Conservation (phyloP, 169 alveolate genomes). For the Neospora caninum region DNA sequence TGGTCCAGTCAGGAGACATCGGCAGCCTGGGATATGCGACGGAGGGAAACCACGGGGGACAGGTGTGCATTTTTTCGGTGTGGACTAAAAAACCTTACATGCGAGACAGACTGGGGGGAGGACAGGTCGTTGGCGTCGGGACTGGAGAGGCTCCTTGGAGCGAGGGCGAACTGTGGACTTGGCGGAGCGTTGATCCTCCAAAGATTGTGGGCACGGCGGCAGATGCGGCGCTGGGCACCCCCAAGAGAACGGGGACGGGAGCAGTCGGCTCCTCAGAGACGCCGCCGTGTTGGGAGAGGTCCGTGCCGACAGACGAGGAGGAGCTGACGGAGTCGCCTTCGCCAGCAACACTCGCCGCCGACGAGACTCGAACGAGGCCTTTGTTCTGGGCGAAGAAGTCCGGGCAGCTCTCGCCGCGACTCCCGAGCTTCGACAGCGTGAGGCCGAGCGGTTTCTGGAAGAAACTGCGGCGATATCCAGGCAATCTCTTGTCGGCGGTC, state of each 20-base stretch:
- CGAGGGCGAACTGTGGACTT: neutral
- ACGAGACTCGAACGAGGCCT: neutral
- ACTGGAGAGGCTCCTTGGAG: neutral
- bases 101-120: constrained; percentile 19
- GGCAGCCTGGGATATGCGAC: too few relatives aligned
- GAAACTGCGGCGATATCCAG: neutral
- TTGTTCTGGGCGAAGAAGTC: neutral
- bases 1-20: too few relatives aligned
- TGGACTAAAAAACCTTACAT: neutral
- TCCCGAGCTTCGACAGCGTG: neutral
- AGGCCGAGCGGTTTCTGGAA: neutral
- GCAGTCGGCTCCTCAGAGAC: neutral
- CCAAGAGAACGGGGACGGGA: neutral
- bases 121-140: neutral
- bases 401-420: neutral
- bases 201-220: neutral
- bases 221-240: neutral
- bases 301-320: neutral
- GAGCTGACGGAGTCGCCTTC: neutral
- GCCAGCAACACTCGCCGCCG: neutral
- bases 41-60: too few relatives aligned
- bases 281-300: neutral
- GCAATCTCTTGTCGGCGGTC: neutral
- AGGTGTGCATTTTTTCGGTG: too few relatives aligned
- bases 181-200: neutral